Percentiles rank a stretch among this genome's conserved stretches.
Evolutionary conservation across 371 early-diverging fungal species (phyloP).

Genomic region (Syncephalastrum monosporum): DNA sequence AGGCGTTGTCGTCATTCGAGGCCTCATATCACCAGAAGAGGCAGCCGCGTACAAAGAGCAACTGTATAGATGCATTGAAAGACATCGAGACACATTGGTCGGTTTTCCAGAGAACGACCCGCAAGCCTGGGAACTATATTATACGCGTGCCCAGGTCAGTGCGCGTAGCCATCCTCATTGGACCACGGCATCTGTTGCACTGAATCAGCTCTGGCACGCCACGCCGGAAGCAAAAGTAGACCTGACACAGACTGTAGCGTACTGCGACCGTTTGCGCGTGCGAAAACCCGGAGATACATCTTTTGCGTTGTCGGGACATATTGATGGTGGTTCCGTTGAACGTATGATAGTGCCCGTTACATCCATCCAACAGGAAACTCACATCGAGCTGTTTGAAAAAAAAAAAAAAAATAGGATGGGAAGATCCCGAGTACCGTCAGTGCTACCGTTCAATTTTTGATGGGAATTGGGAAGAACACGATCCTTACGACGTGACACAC

Average conservation of each 20-base stretch:
- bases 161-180: slow-evolving; percentile 27
- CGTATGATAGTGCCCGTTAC: not conserved
- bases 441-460: slow-evolving; percentile 17
- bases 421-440: slow-evolving; percentile 23
- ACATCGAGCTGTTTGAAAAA: not conserved
- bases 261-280: slow-evolving; percentile 38
- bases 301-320: slow-evolving; percentile 28
- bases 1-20: slow-evolving; percentile 30
- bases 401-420: slow-evolving; percentile 11
- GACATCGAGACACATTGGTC: slow-evolving; percentile 16
- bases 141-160: slow-evolving; percentile 22
- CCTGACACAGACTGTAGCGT: slow-evolving; percentile 24
- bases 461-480: slow-evolving; percentile 20
- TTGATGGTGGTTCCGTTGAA: slow-evolving; percentile 36
- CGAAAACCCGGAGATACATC: slow-evolving; percentile 26
- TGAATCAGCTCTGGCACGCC: slow-evolving; percentile 34
- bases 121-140: slow-evolving; percentile 38
- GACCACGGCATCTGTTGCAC: slow-evolving; percentile 20
- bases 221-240: slow-evolving; percentile 19
- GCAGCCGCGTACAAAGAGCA: slow-evolving; percentile 30
- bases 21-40: slow-evolving; percentile 18
- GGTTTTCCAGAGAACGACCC: slow-evolving; percentile 32
- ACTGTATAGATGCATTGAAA: slow-evolving; percentile 20
- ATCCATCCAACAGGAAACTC: not conserved
- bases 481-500: slow-evolving; percentile 36